Percentiles rank a stretch among this genome's conserved stretches.
Evolutionary conservation across 441 rosid species (phyloP).

Genomic region (Croton setiger): DNA sequence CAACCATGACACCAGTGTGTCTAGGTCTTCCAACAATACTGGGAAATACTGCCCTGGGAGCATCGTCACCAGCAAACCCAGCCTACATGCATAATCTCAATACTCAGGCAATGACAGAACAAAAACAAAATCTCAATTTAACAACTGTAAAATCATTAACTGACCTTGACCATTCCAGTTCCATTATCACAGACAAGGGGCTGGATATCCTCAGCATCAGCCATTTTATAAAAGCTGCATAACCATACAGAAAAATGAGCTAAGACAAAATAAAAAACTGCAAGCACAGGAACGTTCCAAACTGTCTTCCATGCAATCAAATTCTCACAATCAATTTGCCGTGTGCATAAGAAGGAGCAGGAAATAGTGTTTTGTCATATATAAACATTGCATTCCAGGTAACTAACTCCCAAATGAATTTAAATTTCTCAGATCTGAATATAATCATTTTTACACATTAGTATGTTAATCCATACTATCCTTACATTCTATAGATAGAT

Average conservation of each 20-base stretch:
- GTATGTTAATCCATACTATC: too few relatives aligned
- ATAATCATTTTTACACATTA: too few relatives aligned
- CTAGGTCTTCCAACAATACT: constrained; percentile 63
- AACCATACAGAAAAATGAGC: background rate
- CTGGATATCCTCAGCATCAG: constrained; percentile 47
- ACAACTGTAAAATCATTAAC: background rate
- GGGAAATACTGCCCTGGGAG: constrained; percentile 62
- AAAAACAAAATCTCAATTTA: background rate
- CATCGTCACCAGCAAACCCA: constrained; percentile 57
- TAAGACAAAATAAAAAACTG: too few relatives aligned
- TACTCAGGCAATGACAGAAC: background rate
- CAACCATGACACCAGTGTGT: constrained; percentile 67
- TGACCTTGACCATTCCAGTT: constrained; percentile 43
- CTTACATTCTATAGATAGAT: background rate
- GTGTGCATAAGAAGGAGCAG: too few relatives aligned
- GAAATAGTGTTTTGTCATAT: too few relatives aligned
- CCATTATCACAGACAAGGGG: constrained; percentile 55
- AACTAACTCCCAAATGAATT: background rate
- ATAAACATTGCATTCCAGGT: too few relatives aligned
- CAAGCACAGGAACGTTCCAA: background rate
- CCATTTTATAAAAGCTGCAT: constrained; percentile 32
- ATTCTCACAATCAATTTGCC: background rate
- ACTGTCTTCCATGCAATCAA: background rate
- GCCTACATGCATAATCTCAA: constrained; percentile 25
- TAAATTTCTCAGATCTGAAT: background rate